Conservation (phyloP, 352 stramenopile genomes). For the Globisporangium iwayamae region DNA sequence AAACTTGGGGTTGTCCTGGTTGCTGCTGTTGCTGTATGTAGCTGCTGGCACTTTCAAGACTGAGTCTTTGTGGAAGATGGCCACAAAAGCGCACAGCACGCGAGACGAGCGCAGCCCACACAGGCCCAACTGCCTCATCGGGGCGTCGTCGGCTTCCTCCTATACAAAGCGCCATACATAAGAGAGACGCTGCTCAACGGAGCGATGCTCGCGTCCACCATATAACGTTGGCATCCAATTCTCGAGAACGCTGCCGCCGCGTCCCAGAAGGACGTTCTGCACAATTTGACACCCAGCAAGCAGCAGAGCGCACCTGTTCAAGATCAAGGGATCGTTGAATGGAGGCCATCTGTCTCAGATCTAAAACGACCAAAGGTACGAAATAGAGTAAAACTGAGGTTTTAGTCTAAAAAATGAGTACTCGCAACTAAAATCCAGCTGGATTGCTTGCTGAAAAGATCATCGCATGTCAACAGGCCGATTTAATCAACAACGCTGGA, state of each 20-base stretch:
- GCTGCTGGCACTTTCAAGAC: slow-evolving; percentile 11
- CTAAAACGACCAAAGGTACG: no score
- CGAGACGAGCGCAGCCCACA: not conserved
- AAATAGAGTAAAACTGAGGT: no score
- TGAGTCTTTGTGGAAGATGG: not conserved
- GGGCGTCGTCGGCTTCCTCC: not conserved
- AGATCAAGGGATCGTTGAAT: no score
- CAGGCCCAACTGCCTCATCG: slow-evolving; percentile 1
- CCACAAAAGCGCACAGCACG: not conserved
- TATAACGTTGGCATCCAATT: not conserved
- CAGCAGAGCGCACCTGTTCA: no score
- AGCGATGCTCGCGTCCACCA: not conserved
- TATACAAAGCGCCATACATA: slow-evolving; percentile 3
- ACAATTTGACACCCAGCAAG: no score
- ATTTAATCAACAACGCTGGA: no score
- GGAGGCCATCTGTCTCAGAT: no score
- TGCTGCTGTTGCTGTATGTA: not conserved
- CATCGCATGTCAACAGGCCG: no score
- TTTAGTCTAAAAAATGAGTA: no score
- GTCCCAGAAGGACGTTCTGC: not conserved
- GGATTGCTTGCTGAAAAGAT: no score
- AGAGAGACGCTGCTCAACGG: not conserved
- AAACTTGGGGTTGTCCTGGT: not conserved
- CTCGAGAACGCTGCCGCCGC: not conserved
- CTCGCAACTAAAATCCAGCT: no score